Base-by-base conservation (phyloP, 2,329 filamentous ascomycete species). In the Sclerotinia nivalis region DNA sequence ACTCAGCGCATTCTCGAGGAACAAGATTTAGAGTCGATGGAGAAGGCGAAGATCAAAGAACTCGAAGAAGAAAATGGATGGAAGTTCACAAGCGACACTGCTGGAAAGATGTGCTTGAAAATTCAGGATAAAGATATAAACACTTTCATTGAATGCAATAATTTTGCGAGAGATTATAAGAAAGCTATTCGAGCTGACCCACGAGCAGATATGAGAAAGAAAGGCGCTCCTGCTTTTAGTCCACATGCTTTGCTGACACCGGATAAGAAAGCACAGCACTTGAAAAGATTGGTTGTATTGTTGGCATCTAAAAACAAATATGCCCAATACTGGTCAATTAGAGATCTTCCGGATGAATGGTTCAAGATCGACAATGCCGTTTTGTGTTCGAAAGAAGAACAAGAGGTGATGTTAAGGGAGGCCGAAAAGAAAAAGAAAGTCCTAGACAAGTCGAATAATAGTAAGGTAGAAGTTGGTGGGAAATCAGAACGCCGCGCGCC, bases 141-240 rank as follows among this genome's bases (percentile, higher is more conserved):
- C 6, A 50, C 20, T 22, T 62, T 62, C 13, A 49, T 62, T 22
- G 22, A 49, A 18, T 62, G 28, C 28, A 49, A 62, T 25, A 13
- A 62, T 13, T 62, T 62, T 49, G 59, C 18, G n/a, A 50, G 59
- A 45, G 28, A 50, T 12, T 62, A 28, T 18, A 37, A 37, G 45
- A 50, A 62, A 25, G 59, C 59, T 12, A 50, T 50, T 7, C 59
- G 13, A n/a, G 13, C 45, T 34, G 28, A 34, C 28, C 8, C 45
- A 20, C 45, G 28, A 34, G 12, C 9, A 31, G 28, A 50, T 50
- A 8, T 12, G 12, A 50, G 10, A 45, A 49, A 34, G 45, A 62
- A 62, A 13, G 43, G 45, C 20, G 45, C 45, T 4, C 20, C 28
- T 15, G 45, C 31, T 37, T 22, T 22, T 7, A 25, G 6, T 25